Conservation (phyloP, 2,329 filamentous ascomycete species). For the Pseudomassariella vexata region DNA sequence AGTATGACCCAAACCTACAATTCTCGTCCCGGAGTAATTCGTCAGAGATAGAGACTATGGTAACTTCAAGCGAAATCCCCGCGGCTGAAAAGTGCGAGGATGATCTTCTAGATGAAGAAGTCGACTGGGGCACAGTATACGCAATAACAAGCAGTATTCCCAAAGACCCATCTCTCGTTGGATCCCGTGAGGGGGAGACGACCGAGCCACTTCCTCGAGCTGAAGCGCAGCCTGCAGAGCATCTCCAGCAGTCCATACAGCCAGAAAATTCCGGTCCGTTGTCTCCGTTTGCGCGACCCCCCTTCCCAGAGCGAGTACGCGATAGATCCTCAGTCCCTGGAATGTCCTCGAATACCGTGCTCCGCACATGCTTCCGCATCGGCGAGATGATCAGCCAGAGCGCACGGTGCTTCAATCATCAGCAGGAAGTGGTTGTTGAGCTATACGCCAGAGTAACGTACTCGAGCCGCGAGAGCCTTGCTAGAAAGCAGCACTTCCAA, state of each 20-base stretch:
- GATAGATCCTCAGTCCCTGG: conserved; percentile 50
- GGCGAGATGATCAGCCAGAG: conserved; percentile 52
- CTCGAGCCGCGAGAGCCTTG: conserved; percentile 47
- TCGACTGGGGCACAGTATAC: conserved; percentile 34
- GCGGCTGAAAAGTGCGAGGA: conserved; percentile 5
- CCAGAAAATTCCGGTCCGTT: conserved; percentile 11
- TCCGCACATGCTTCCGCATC: conserved; percentile 59
- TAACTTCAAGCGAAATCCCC: background rate
- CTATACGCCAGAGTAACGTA: conserved; percentile 56
- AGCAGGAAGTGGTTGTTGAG: conserved; percentile 46
- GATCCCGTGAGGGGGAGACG: background rate
- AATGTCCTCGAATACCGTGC: conserved; percentile 35
- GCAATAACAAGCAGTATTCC: conserved; percentile 10
- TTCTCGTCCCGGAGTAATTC: conserved; percentile 22
- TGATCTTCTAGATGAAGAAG: conserved; percentile 30
- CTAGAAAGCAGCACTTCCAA: conserved; percentile 54
- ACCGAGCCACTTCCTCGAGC: no score
- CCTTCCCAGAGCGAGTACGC: conserved; percentile 42
- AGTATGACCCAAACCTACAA: conserved; percentile 30
- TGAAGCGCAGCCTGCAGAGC: no score
- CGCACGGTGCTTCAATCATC: conserved; percentile 19
- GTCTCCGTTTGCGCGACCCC: conserved; percentile 41
- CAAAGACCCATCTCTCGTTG: conserved; percentile 7
- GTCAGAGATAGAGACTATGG: conserved; percentile 1
- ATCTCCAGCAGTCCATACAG: no score